Evolutionary conservation across 108 stramenopile genomes (phyloP).

Genomic region (Nitzschia sp.): DNA sequence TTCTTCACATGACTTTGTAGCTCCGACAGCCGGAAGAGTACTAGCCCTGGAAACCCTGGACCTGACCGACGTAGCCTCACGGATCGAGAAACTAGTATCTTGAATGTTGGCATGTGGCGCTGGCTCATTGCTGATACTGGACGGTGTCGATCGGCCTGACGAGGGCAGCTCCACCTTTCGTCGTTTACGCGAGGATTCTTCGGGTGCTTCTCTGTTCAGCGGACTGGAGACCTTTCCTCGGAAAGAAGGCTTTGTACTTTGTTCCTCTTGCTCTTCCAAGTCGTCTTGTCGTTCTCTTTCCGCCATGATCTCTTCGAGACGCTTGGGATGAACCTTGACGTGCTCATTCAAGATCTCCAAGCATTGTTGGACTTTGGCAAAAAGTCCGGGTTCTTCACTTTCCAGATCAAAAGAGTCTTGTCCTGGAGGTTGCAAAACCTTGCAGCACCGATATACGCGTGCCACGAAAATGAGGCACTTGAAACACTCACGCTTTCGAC

Average conservation of each 20-base stretch:
- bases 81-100: no score
- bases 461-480: slow-evolving; percentile 39
- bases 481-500: slow-evolving; percentile 19
- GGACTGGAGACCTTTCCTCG: no score
- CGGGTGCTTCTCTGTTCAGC: no score
- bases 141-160: background rate
- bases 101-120: background rate
- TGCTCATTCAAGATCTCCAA: slow-evolving; percentile 11
- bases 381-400: background rate
- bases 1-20: background rate
- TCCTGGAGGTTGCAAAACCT: background rate
- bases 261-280: background rate
- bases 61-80: no score
- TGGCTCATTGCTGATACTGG: background rate
- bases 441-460: slow-evolving; percentile 9
- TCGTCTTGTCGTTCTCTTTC: background rate
- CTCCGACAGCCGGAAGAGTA: background rate
- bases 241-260: background rate
- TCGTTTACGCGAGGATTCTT: no score
- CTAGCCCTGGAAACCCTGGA: background rate
- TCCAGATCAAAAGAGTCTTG: background rate
- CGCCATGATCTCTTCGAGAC: background rate
- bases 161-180: no score
- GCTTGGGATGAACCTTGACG: slow-evolving; percentile 11
- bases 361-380: slow-evolving; percentile 13